Percentiles rank a stretch among this genome's conserved stretches.
Evolutionary conservation across 768 basidiomycete genomes (phyloP).

Genomic region (Lentinula sp.): DNA sequence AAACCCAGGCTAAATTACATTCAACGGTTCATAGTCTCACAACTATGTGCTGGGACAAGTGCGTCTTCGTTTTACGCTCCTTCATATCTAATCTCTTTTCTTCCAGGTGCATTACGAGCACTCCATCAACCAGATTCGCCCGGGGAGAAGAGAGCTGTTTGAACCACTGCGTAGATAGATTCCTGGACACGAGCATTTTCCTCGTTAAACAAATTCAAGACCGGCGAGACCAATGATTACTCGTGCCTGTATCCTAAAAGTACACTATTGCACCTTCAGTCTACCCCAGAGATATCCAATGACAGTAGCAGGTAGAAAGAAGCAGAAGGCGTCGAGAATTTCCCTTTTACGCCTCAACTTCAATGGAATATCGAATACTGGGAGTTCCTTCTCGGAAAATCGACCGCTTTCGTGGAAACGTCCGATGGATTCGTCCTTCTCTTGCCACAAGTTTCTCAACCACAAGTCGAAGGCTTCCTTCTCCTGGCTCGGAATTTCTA

Average conservation of each 20-base stretch:
- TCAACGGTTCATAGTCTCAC: conserved; percentile 73
- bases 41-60: conserved; percentile 92
- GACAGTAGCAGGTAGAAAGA: conserved; percentile 54
- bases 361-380: conserved; percentile 50
- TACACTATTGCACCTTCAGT: conserved; percentile 13
- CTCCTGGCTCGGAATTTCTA: conserved; percentile 52
- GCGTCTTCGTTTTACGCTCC: conserved; percentile 20
- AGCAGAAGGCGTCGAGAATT: conserved; percentile 61
- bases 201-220: conserved; percentile 64
- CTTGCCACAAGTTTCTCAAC: conserved; percentile 75
- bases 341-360: conserved; percentile 49
- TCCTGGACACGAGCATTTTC: conserved; percentile 81
- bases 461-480: conserved; percentile 72
- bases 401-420: conserved; percentile 49
- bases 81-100: conserved; percentile 2
- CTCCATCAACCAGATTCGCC: conserved; percentile 73
- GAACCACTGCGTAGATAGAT: conserved; percentile 86
- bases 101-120: conserved; percentile 66
- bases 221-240: conserved; percentile 24
- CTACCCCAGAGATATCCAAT: conserved; percentile 40
- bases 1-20: conserved; percentile 62
- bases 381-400: conserved; percentile 27
- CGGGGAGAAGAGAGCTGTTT: conserved; percentile 78
- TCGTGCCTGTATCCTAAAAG: neutral
- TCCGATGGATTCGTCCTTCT: conserved; percentile 80